These are phyloP conservation scores for Breviolum minutum DNA, from an alignment of 73 alveolate species.

Conservation along the genomic window DNA sequence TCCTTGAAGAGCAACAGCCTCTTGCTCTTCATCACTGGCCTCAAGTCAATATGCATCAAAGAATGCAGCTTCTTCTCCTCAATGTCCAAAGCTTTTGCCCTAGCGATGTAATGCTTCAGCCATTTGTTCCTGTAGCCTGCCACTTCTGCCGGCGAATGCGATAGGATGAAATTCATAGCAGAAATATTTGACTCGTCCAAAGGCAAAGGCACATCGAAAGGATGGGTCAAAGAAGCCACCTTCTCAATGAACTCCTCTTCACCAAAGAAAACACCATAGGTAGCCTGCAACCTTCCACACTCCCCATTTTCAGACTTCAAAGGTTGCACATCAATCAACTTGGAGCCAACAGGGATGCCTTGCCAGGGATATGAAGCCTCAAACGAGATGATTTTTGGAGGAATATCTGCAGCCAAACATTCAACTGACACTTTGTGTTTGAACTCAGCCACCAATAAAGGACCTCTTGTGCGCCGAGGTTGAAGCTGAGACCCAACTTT, in stretches of 20 bases:
- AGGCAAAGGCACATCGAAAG: constrained; percentile 1
- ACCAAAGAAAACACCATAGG: background rate
- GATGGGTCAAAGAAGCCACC: background rate
- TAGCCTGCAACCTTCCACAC: background rate
- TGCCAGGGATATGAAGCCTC: background rate
- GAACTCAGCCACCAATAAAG: background rate
- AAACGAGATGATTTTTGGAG: background rate
- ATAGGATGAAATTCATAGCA: background rate
- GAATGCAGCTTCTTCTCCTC: background rate
- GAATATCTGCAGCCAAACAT: background rate
- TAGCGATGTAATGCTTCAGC: background rate
- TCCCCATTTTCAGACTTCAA: background rate
- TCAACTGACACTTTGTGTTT: background rate
- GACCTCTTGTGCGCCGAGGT: background rate
- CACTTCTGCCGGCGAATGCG: background rate
- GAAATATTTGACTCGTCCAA: background rate
- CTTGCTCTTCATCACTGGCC: background rate
- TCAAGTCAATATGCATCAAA: background rate
- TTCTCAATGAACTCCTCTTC: background rate
- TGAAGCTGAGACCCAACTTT: background rate
- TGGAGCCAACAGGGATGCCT: background rate
- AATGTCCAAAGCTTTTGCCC: background rate
- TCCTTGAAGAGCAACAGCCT: background rate
- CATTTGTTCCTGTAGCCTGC: background rate
- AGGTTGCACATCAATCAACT: background rate